phyloP scores from a whole-genome alignment of 2,329 filamentous ascomycete species.

The Talaromyces sp. region DNA sequence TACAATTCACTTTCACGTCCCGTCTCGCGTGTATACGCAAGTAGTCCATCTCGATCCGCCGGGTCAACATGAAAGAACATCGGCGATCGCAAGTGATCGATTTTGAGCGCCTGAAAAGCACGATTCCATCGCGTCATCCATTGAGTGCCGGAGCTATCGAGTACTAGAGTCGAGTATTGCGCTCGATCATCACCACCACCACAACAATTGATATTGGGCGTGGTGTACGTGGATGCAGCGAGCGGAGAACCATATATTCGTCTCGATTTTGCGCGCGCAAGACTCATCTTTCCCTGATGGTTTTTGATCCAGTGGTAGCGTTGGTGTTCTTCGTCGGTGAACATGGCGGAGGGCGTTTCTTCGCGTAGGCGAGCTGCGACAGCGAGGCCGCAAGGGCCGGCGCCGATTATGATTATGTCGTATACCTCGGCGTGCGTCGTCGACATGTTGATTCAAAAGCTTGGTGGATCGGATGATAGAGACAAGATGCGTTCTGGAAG shows the following conservation, averaged over 20 bases:
- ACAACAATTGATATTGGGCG: not conserved
- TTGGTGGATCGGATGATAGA: not conserved
- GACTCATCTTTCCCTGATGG: conserved; percentile 56
- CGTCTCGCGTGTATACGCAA: conserved; percentile 63
- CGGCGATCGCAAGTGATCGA: conserved; percentile 68
- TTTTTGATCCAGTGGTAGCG: conserved; percentile 75
- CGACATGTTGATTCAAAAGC: not conserved
- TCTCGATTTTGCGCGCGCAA: conserved; percentile 10
- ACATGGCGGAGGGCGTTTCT: conserved; percentile 69
- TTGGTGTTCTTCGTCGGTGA: conserved; percentile 77
- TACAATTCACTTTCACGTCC: conserved; percentile 60
- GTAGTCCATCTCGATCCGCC: conserved; percentile 66
- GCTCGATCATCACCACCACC: not conserved
- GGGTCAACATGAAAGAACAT: conserved; percentile 84
- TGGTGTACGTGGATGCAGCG: not conserved
- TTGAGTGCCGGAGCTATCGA: conserved; percentile 60
- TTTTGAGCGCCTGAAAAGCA: conserved; percentile 65
- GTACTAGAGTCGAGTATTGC: conserved; percentile 53
- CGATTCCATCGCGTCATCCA: conserved; percentile 72
- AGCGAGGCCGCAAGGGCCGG: conserved; percentile 70
- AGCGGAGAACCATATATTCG: not conserved
- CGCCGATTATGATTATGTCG: conserved; percentile 70
- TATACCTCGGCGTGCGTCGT: conserved; percentile 22
- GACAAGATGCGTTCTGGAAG: not conserved
- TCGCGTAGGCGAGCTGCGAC: conserved; percentile 69